phyloP scores from a whole-genome alignment of 2,329 filamentous ascomycete genomes.

The Penicillium sp. region DNA sequence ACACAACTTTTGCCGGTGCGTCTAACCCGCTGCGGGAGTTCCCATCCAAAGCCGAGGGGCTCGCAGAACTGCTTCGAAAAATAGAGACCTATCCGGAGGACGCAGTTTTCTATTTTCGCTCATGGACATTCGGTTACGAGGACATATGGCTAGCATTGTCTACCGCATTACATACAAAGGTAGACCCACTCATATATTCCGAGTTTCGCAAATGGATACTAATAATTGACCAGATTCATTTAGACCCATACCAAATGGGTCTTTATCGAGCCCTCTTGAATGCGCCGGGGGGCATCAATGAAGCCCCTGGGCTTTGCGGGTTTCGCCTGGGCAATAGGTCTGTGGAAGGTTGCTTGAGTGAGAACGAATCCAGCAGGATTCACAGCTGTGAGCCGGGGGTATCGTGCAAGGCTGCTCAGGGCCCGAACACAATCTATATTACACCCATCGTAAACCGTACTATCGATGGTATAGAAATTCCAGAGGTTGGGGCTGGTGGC shows the following conservation, averaged over 20 bases:
- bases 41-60: conserved; percentile 69
- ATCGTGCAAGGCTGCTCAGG: conserved; percentile 44
- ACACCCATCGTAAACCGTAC: conserved; percentile 70
- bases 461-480: conserved; percentile 60
- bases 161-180: conserved; percentile 64
- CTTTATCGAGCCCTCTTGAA: conserved; percentile 66
- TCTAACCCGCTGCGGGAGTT: conserved; percentile 53
- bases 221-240: conserved; percentile 60
- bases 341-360: conserved; percentile 71
- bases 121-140: conserved; percentile 94
- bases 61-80: conserved; percentile 70
- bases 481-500: conserved; percentile 75
- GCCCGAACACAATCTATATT: conserved; percentile 67
- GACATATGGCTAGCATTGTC: conserved; percentile 86
- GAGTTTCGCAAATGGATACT: background rate
- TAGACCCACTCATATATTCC: conserved; percentile 29
- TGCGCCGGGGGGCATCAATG: conserved; percentile 48
- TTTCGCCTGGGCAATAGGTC: conserved; percentile 72
- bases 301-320: conserved; percentile 69
- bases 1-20: conserved; percentile 73
- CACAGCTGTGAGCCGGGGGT: conserved; percentile 81
- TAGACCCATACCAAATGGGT: conserved; percentile 75
- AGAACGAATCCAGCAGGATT: conserved; percentile 61
- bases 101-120: conserved; percentile 79
- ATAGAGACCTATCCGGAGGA: conserved; percentile 67